Percentiles rank a stretch among this genome's conserved stretches.
Evolutionary conservation across 768 basidiomycete genomes (phyloP).

Genomic region (Termitomyces sp.): DNA sequence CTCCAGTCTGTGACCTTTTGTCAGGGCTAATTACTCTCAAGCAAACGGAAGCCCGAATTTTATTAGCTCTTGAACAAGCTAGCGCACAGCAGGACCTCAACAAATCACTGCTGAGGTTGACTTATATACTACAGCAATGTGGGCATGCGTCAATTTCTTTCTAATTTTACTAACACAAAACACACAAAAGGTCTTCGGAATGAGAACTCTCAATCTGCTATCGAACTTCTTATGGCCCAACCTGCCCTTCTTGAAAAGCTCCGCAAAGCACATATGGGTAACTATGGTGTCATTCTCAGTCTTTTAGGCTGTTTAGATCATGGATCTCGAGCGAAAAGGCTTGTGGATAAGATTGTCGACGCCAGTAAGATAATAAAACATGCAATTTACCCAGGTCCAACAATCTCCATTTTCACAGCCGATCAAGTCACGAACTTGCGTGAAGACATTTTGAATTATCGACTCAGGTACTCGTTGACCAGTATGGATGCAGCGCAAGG

Average conservation of each 20-base stretch:
- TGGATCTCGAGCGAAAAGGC: slow-evolving; percentile 76
- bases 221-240: slow-evolving; percentile 77
- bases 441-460: slow-evolving; percentile 79
- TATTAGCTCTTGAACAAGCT: slow-evolving; percentile 67
- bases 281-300: slow-evolving; percentile 87
- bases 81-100: slow-evolving; percentile 77
- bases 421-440: slow-evolving; percentile 91
- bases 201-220: slow-evolving; percentile 69
- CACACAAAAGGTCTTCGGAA: slow-evolving; percentile 51
- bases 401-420: slow-evolving; percentile 36
- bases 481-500: slow-evolving; percentile 62
- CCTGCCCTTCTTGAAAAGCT: slow-evolving; percentile 79
- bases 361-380: slow-evolving; percentile 32
- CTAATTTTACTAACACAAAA: background rate
- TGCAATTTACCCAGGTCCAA: background rate
- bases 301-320: slow-evolving; percentile 90
- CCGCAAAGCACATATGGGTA: slow-evolving; percentile 87
- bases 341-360: slow-evolving; percentile 91
- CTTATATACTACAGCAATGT: slow-evolving; percentile 81
- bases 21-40: slow-evolving; percentile 13
- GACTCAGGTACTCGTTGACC: slow-evolving; percentile 82
- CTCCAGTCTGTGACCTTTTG: background rate
- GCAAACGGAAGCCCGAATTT: slow-evolving; percentile 53
- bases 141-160: slow-evolving; percentile 13
- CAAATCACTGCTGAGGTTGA: slow-evolving; percentile 69